phyloP scores from a whole-genome alignment of 2,329 filamentous ascomycete genomes.

The Pseudogymnoascus verrucosus region DNA sequence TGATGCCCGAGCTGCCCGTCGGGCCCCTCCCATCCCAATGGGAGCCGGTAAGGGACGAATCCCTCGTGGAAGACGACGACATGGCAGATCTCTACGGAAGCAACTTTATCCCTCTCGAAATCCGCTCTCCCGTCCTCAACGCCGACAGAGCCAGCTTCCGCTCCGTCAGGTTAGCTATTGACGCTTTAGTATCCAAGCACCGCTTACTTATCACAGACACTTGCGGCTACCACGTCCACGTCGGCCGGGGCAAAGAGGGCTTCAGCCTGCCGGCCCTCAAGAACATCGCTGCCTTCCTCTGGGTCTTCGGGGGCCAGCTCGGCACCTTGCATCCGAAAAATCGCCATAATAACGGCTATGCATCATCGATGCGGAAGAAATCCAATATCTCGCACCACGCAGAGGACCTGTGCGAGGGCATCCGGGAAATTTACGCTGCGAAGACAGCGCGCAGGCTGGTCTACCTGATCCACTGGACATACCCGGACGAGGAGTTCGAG shows the following conservation, averaged over 20 bases:
- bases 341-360: neutral
- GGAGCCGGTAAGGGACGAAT: neutral
- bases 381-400: neutral
- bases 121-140: neutral
- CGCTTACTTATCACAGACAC: conserved; percentile 19
- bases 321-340: conserved; percentile 21
- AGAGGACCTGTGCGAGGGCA: neutral
- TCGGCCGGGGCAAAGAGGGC: conserved; percentile 21
- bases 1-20: neutral
- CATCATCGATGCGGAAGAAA: neutral
- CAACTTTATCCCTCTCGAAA: neutral
- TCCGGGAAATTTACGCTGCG: neutral
- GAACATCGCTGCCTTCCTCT: conserved; percentile 22
- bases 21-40: neutral
- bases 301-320: conserved; percentile 24
- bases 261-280: conserved; percentile 22
- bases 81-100: neutral
- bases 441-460: neutral
- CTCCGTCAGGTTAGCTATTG: conserved; percentile 8
- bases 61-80: neutral
- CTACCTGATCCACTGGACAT: neutral
- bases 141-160: neutral
- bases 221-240: conserved; percentile 26
- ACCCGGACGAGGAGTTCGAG: neutral
- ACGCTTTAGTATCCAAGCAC: conserved; percentile 13